phyloP scores from a whole-genome alignment of 345 rosid genomes.

The Salix exigua region DNA sequence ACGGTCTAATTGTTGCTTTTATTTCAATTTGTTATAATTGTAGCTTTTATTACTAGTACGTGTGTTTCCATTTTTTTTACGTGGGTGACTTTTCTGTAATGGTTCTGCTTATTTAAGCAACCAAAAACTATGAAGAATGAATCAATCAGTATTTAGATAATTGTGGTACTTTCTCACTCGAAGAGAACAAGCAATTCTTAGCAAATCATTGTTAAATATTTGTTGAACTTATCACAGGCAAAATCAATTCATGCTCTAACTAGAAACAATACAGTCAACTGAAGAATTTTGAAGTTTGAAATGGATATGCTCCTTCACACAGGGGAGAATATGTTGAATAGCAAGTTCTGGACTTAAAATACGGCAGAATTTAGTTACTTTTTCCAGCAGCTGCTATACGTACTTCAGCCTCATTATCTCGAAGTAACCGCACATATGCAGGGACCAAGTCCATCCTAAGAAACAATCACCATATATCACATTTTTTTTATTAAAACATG shows the following conservation, averaged over 20 bases:
- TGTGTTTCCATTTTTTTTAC: too few species aligned
- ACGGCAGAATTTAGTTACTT: slow-evolving; percentile 91
- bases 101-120: too few species aligned
- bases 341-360: slow-evolving; percentile 86
- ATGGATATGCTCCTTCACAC: slow-evolving; percentile 61
- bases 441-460: slow-evolving; percentile 80
- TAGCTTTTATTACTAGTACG: too few species aligned
- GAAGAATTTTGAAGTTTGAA: not conserved
- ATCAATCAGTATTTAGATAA: too few species aligned
- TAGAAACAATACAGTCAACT: not conserved
- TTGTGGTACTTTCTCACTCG: not conserved
- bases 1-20: too few species aligned
- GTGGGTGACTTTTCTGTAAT: too few species aligned
- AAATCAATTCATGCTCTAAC: not conserved
- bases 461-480: not conserved
- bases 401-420: slow-evolving; percentile 98
- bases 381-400: slow-evolving; percentile 97
- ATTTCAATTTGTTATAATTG: too few species aligned
- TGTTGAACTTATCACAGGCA: too few species aligned
- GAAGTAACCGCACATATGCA: slow-evolving; percentile 87
- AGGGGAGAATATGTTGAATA: slow-evolving; percentile 78
- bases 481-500: not conserved
- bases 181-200: too few species aligned
- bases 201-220: too few species aligned
- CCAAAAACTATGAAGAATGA: too few species aligned